Evolutionary conservation across 768 basidiomycete genomes (phyloP).

Genomic region (Xerocomellus amylosporus): DNA sequence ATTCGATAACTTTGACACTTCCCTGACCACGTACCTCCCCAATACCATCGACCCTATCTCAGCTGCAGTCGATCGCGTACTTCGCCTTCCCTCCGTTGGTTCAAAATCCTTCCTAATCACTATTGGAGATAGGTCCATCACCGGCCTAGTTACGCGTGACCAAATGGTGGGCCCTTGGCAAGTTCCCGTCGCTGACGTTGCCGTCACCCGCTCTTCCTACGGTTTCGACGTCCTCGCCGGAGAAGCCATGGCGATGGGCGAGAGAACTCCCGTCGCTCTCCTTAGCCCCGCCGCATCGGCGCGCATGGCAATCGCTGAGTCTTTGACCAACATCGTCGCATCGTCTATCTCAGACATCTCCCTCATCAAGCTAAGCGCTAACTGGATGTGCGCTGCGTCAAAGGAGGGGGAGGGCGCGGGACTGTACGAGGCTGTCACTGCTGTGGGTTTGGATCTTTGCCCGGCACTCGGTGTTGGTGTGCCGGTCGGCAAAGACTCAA

Average conservation of each 20-base stretch:
- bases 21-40: conserved; percentile 67
- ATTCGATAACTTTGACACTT: conserved; percentile 63
- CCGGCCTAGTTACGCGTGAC: conserved; percentile 91
- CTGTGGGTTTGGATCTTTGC: conserved; percentile 92
- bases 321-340: conserved; percentile 88
- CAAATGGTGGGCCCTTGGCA: conserved; percentile 99
- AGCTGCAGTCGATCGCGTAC: conserved; percentile 73
- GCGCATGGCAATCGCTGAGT: conserved; percentile 93
- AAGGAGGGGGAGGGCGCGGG: conserved; percentile 85
- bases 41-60: conserved; percentile 46
- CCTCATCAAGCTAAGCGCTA: conserved; percentile 91
- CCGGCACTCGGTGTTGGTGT: conserved; percentile 89
- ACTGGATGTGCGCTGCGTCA: conserved; percentile 98
- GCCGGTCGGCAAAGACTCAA: conserved; percentile 99
- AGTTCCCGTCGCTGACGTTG: conserved; percentile 95
- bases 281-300: conserved; percentile 87
- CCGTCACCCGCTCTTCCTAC: conserved; percentile 91
- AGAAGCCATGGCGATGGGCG: conserved; percentile 99
- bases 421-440: conserved; percentile 86
- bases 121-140: conserved; percentile 92
- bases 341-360: conserved; percentile 67
- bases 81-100: conserved; percentile 88
- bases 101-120: conserved; percentile 98
- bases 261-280: conserved; percentile 90
- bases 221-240: conserved; percentile 83